Evolutionary conservation across 202 grass and related monocot species (phyloP), one percentile per base, ranked within the genome.

Genomic region (Setaria viridis): DNA sequence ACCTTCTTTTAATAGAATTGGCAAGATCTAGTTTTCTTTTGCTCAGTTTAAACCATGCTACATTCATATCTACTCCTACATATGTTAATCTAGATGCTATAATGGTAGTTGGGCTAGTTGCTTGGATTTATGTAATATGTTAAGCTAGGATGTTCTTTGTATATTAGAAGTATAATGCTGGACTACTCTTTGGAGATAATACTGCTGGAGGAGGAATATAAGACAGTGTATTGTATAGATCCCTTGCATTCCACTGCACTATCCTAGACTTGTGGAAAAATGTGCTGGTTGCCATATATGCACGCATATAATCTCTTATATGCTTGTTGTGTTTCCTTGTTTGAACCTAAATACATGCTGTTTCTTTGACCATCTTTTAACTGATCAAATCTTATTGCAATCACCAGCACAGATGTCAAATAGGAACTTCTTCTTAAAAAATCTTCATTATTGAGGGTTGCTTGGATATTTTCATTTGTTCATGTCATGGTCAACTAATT

Each of bases 391-490:
- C 29, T 33, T 29, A 33, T 14, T 64, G 60, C 25, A 64, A 32
- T 30, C 59, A 32, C 10, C 1, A 62, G 59, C 29, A 34, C 29
- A 74, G 20, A 53, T 74, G 49, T 13, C 32, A 12, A 74, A 37
- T 49, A 72, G 46, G 30, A 55, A 37, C 30, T 75, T 55, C 30
- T 55, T 9, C 49, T 37, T 37, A 6, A 75, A 53, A 50, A 54
- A 75, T 20, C 15, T 35, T 54, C 49, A 75, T n/a, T 37, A 4
- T 53, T 20, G 55, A 39, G 10, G 16, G 2, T 55, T 54, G 0
- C 71, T 74, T 51, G 7, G 29, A 34, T 35, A 55, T 56, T 56
- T 75, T 16, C 65, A 77, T 91, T 82, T 54, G 13, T 84, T 33
- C 62, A 67, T 65, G 3, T 41, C 69, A 74, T 67, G 35, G 15